A percentile compares a stretch with the other conserved stretches of the same genome.
These are phyloP conservation scores for Eimeria sp. DNA, from an alignment of 169 alveolate species.

Conservation along the genomic window DNA sequence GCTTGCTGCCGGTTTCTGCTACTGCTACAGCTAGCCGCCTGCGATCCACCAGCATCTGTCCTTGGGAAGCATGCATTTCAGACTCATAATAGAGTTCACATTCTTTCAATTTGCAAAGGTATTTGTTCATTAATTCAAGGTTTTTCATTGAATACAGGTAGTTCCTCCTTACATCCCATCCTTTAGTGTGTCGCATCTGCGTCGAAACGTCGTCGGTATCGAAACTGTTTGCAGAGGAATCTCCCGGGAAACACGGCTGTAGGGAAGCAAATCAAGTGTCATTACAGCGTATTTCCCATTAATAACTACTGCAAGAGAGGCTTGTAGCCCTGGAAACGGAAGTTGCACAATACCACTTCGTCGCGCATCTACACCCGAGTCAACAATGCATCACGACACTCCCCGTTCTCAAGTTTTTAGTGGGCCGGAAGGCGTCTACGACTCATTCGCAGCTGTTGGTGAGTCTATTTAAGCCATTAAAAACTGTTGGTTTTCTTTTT, in stretches of 20 bases:
- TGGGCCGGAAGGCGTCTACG: neutral
- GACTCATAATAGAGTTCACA: neutral
- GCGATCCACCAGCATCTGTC: neutral
- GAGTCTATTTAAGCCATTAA: neutral
- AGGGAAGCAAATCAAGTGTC: neutral
- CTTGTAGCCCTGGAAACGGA: too few relatives aligned
- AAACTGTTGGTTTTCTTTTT: too few relatives aligned
- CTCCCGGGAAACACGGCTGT: neutral
- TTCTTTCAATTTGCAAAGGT: neutral
- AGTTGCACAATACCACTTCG: neutral
- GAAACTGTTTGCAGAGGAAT: neutral
- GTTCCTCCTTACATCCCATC: neutral
- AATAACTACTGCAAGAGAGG: neutral
- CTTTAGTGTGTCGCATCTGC: neutral
- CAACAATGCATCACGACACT: neutral
- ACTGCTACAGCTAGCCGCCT: slow-evolving; percentile 19
- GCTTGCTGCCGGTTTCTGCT: neutral
- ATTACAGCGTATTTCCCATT: too few relatives aligned
- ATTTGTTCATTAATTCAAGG: neutral
- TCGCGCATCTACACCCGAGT: neutral
- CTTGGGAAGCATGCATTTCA: neutral
- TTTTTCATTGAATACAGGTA: neutral
- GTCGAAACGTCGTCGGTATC: neutral
- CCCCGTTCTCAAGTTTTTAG: neutral
- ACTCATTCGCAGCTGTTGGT: neutral